phyloP scores from a whole-genome alignment of 192 early-diverging fungal genomes.

The Podila clonocystis region DNA sequence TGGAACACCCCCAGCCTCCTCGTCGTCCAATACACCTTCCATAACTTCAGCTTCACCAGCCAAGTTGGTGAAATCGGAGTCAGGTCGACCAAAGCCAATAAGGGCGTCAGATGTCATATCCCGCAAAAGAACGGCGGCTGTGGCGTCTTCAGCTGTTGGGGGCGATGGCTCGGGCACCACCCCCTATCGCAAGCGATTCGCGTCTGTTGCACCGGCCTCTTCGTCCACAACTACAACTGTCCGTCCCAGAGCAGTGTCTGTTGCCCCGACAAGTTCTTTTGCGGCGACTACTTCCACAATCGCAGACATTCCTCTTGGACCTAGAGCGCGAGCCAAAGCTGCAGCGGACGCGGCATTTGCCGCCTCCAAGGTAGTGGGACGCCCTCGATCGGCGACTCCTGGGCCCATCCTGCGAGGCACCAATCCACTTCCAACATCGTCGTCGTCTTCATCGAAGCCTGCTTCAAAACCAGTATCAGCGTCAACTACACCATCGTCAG shows the following conservation, averaged over 20 bases:
- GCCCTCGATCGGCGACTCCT: not conserved
- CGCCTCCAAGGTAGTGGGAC: conserved; percentile 12
- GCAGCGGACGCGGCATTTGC: conserved; percentile 45
- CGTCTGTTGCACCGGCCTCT: not conserved
- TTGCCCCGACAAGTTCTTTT: not conserved
- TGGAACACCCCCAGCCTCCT: not conserved
- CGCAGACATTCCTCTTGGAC: conserved; percentile 20
- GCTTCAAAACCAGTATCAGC: not conserved
- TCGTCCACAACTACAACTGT: not conserved
- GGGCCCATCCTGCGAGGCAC: not conserved
- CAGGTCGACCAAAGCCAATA: not conserved
- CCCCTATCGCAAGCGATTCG: not conserved
- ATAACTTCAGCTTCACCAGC: not conserved
- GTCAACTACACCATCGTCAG: not conserved
- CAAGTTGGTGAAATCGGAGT: not conserved
- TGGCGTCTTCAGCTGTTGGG: not conserved
- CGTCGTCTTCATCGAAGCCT: not conserved
- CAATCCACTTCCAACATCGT: not conserved
- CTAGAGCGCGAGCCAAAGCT: conserved; percentile 45
- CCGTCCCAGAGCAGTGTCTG: not conserved
- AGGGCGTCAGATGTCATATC: not conserved
- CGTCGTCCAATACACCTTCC: not conserved
- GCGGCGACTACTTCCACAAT: no score
- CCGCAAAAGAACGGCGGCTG: conserved; percentile 17
- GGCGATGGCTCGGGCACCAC: not conserved